Base-by-base conservation (phyloP, 2,329 filamentous ascomycete species). In the Cordyceps sp. region DNA sequence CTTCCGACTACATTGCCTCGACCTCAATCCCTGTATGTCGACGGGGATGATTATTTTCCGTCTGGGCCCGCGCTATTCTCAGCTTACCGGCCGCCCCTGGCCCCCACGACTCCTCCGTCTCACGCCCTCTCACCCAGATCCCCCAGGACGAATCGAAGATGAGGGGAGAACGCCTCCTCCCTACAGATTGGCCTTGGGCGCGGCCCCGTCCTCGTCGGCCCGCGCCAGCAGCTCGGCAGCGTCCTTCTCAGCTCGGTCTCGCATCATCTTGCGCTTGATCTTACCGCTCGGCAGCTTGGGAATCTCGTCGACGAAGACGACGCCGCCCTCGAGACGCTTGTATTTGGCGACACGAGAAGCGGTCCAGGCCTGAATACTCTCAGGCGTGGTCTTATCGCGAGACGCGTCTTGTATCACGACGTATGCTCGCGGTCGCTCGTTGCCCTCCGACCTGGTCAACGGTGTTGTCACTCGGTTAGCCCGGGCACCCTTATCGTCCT, bases 291-390 rank as follows among this genome's bases (percentile, higher is more conserved):
- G 63, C 42, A 77, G 81, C 52, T 79, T 79, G 3, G 78, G 78
- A 19, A 85, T 71, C 2, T 54, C 57, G 16, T 78, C 66, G 2
- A 78, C 55, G 44, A 83, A 79, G 4, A 61, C 49, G 6, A 85
- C 66, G 1, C 79, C 79, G 0, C 78, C 79, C 6, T 71, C 72
- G 37, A 84, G 57, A 42, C 69, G 64, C 52, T 86, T 85, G 43
- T 74, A 64, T 30, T 53, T 58, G 0, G 73, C 62, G 1, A 53
- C 49, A 10, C 40, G 44, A 10, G 27, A 30, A 22, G 39, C 34
- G 7, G 53, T 48, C 30, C 44, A 49, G 2, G 43, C 31, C 7
- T 34, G 33, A 5, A 56, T 30, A 0, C 48, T 48, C 6, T 40
- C 36, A 15, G 42, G 46, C 0, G 46, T 43, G 2, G 50, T 13